Evolutionary conservation across 495 filamentous ascomycete genomes (phyloP).

Genomic region (Podospora pseudopauciseta): DNA sequence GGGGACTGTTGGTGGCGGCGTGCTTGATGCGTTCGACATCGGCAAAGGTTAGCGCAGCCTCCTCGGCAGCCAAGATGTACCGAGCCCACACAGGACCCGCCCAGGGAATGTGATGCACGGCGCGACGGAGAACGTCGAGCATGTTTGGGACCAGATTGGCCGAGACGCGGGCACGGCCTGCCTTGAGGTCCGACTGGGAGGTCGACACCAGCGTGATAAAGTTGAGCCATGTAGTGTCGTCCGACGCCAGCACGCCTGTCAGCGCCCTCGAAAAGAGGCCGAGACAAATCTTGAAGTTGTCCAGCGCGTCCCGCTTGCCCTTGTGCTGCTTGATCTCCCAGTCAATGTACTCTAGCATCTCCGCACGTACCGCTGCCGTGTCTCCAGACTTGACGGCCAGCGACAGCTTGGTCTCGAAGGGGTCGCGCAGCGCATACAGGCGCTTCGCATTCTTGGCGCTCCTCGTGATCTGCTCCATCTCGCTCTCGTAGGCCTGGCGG

Average conservation of each 20-base stretch:
- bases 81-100: constrained; percentile 87
- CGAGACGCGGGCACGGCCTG: constrained; percentile 31
- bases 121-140: constrained; percentile 57
- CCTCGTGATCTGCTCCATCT: constrained; percentile 68
- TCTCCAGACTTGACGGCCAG: constrained; percentile 58
- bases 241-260: constrained; percentile 59
- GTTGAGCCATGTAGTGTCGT: constrained; percentile 73
- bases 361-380: constrained; percentile 50
- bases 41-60: constrained; percentile 65
- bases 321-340: constrained; percentile 69
- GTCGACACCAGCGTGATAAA: constrained; percentile 66
- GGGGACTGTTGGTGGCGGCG: constrained; percentile 75
- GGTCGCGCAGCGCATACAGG: constrained; percentile 64
- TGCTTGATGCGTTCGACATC: constrained; percentile 88
- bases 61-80: constrained; percentile 77
- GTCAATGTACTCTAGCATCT: constrained; percentile 73
- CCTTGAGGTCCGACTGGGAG: constrained; percentile 35
- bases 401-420: constrained; percentile 64
- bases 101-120: constrained; percentile 86
- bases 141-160: constrained; percentile 40
- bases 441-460: constrained; percentile 65
- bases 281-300: constrained; percentile 58
- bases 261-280: constrained; percentile 77
- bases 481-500: constrained; percentile 67
- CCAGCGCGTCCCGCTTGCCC: constrained; percentile 38